Percentiles rank a stretch among this genome's conserved stretches.
These are phyloP conservation scores for Backusella sp. DNA, from an alignment of 192 early-diverging fungal genomes.

Conservation along the genomic window DNA sequence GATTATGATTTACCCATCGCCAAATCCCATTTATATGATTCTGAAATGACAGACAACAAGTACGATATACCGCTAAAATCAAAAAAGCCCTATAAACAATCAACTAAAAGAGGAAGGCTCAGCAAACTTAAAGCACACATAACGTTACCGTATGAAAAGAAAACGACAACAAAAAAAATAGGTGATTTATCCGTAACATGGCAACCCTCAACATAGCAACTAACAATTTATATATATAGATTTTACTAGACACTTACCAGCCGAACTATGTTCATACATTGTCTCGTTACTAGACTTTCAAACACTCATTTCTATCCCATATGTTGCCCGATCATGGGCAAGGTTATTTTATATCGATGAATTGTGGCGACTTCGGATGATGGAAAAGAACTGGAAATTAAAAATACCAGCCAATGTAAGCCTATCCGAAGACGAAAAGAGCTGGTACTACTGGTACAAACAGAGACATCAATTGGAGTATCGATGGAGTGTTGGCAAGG, in stretches of 20 bases:
- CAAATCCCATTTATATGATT: neutral
- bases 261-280: slow-evolving; percentile 15
- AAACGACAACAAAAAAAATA: neutral
- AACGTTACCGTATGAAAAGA: neutral
- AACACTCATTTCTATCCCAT: neutral
- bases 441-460: slow-evolving; percentile 72
- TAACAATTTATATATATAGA: neutral
- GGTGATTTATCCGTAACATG: neutral
- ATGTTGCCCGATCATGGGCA: slow-evolving; percentile 7
- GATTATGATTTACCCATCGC: neutral
- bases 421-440: slow-evolving; percentile 8
- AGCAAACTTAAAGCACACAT: neutral
- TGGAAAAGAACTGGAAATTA: slow-evolving; percentile 9
- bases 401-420: neutral
- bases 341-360: slow-evolving; percentile 3
- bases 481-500: slow-evolving; percentile 54
- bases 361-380: slow-evolving; percentile 10
- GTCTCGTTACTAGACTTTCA: slow-evolving; percentile 15
- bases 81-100: neutral
- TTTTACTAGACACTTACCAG: slow-evolving; percentile 11
- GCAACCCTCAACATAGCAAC: neutral
- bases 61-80: neutral
- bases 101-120: neutral
- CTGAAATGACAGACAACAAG: neutral
- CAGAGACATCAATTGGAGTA: slow-evolving; percentile 66